These are phyloP conservation scores for Casaregolazyma lundiana DNA, from an alignment of 1,139 yeast species.

Conservation along the genomic window DNA sequence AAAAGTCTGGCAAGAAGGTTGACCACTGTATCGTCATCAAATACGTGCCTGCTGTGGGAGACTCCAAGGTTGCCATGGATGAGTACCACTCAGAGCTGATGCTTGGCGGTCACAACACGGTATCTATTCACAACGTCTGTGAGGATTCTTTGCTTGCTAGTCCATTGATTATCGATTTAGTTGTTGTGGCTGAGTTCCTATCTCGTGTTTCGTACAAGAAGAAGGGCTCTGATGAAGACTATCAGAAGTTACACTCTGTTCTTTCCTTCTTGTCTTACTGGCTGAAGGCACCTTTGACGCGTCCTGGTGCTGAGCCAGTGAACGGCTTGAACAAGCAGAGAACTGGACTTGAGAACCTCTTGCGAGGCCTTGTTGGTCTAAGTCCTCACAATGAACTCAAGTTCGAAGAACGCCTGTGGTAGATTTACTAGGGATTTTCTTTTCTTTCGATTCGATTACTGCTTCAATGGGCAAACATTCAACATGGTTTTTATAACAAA, in stretches of 20 bases:
- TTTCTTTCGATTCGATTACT: neutral
- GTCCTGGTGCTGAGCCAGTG: conserved; percentile 86
- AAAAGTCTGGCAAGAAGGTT: conserved; percentile 69
- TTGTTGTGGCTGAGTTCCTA: conserved; percentile 84
- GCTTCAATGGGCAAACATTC: neutral
- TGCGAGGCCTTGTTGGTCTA: conserved; percentile 85
- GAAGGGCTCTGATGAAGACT: conserved; percentile 40
- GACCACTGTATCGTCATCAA: conserved; percentile 96
- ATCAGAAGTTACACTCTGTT: conserved; percentile 74
- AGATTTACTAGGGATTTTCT: conserved; percentile 14
- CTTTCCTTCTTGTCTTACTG: conserved; percentile 87
- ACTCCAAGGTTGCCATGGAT: conserved; percentile 97
- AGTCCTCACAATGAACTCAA: conserved; percentile 88
- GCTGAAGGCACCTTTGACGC: conserved; percentile 93
- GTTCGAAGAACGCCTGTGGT: conserved; percentile 80
- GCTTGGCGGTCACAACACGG: conserved; percentile 96
- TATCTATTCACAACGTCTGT: conserved; percentile 90
- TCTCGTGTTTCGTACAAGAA: conserved; percentile 78
- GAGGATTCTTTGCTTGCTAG: conserved; percentile 95
- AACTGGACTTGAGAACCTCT: conserved; percentile 82
- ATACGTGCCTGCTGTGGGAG: conserved; percentile 91
- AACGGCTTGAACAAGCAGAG: conserved; percentile 95
- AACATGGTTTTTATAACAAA: neutral
- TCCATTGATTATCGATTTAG: conserved; percentile 87
- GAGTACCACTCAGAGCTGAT: conserved; percentile 94